Evolutionary conservation across 2,329 filamentous ascomycete genomes (phyloP).

Genomic region (Dactylellina leptospora): DNA sequence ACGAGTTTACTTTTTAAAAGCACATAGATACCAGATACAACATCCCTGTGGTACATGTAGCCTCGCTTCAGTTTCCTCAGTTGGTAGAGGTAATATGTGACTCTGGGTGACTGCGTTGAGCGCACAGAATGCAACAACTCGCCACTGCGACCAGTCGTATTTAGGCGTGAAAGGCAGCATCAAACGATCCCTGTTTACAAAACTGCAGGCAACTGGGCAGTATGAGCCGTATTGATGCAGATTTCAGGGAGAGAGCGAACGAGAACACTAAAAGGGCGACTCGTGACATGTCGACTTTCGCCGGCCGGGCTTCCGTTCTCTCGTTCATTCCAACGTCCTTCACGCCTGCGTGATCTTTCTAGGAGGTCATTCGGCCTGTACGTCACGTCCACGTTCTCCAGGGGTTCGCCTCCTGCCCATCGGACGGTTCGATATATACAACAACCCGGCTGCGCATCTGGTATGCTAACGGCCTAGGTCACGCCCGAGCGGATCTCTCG

Average conservation of each 20-base stretch:
- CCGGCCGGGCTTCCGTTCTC: neutral
- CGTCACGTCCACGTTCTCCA: constrained; percentile 12
- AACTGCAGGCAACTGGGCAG: constrained; percentile 17
- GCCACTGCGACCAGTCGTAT: neutral
- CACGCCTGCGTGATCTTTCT: constrained; percentile 15
- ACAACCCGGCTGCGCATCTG: constrained; percentile 4
- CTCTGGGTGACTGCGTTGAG: neutral
- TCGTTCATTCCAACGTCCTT: neutral
- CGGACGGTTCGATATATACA: neutral
- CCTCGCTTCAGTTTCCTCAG: no score
- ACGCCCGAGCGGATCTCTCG: neutral
- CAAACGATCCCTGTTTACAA: constrained; percentile 21
- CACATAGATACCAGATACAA: no score
- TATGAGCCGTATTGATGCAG: neutral
- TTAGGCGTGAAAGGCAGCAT: constrained; percentile 4
- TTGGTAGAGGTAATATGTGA: no score
- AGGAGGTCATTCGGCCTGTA: constrained; percentile 24
- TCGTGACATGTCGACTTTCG: constrained; percentile 11
- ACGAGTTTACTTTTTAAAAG: no score
- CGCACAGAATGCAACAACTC: constrained; percentile 1
- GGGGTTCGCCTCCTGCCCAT: neutral
- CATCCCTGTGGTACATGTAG: no score
- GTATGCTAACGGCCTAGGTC: constrained; percentile 8
- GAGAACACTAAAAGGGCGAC: constrained; percentile 4
- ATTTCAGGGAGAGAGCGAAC: neutral